Base-by-base conservation (phyloP, 179 eudicot species). In the Heliamphora pulchella region DNA sequence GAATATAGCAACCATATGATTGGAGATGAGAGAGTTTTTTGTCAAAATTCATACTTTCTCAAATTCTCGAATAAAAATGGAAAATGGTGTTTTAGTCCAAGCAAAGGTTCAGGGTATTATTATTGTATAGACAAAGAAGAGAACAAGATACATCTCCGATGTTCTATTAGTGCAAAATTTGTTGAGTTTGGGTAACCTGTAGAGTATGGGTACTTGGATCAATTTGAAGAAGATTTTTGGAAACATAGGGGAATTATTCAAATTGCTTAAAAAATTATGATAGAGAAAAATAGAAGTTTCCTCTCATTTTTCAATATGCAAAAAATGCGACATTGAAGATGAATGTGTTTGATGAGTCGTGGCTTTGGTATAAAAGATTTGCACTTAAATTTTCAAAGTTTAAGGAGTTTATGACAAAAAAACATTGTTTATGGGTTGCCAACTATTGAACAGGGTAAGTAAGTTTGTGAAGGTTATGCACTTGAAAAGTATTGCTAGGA, bases 111-210 rank as follows among this genome's bases (percentile, higher is more conserved):
- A 31, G 74, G 82, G 78, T 1, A 82, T 59, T 2, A 69, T 79
- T 44, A 58, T 9, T 1, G 15, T 83, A 15, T 17, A 79, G 13
- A 78, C 80, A 48, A 79, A 83, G 31, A 55, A 58, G 20, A 83
- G 75, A 18, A 74, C n/a, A 2, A 78, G 66, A 9, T 53, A n/a
- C 2, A 81, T 83, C 0, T 18, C 17, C 1, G 65, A 78, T 78
- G 82, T 86, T 5, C 48, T 80, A 1, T 63, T 72, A 31, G 68
- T 80, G 47, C 31, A 31, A 31, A 31, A 31, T 31, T 31, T 31
- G 31, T 31, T 31, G 31, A 31, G 31, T 31, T 31, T 31, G 31
- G 31, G 31, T 31, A 31, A 31, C 31, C 31, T 31, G 31, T 31
- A 31, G 31, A 31, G 31, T 31, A 31, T 31, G 31, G 31, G 31